A percentile compares a stretch with the other conserved stretches of the same genome.
Evolutionary conservation across 768 basidiomycete species (phyloP).

Genomic region (Phaeolepiota aurea): DNA sequence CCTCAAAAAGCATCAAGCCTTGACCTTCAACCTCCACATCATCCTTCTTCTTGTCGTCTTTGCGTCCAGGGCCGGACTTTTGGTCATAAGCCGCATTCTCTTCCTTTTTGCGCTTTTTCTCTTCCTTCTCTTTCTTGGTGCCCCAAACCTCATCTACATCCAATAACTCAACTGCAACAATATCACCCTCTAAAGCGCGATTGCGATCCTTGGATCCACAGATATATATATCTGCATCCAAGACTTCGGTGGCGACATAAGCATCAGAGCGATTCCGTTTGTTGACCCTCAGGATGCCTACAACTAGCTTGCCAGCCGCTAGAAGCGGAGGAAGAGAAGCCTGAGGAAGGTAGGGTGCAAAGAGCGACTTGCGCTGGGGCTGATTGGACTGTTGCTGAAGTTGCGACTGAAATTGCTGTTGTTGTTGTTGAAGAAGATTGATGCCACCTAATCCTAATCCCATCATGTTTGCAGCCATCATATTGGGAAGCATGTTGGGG

Average conservation of each 20-base stretch:
- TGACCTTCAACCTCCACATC: conserved; percentile 99
- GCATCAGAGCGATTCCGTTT: conserved; percentile 98
- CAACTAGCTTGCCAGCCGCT: conserved; percentile 94
- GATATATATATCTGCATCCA: conserved; percentile 98
- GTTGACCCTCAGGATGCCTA: conserved; percentile 94
- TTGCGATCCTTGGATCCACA: conserved; percentile 99
- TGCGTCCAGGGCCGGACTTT: conserved; percentile 64
- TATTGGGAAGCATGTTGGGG: conserved; percentile 95
- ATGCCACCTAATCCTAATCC: conserved; percentile 76
- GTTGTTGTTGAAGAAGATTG: conserved; percentile 86
- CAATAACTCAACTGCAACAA: conserved; percentile 94
- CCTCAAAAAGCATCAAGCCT: conserved; percentile 92
- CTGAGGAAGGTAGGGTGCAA: conserved; percentile 97
- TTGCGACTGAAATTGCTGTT: conserved; percentile 92
- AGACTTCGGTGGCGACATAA: conserved; percentile 94
- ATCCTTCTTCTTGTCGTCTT: conserved; percentile 99
- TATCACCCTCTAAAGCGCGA: conserved; percentile 95
- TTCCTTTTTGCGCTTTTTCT: conserved; percentile 99
- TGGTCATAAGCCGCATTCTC: conserved; percentile 94
- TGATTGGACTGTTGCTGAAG: conserved; percentile 87
- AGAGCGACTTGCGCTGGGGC: conserved; percentile 95
- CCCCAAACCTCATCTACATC: conserved; percentile 98
- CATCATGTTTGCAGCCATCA: conserved; percentile 98
- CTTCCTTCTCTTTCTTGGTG: conserved; percentile 99
- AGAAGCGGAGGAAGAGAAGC: conserved; percentile 94